phyloP scores from a whole-genome alignment of 768 basidiomycete species.

The Leccinum subtestaceum region DNA sequence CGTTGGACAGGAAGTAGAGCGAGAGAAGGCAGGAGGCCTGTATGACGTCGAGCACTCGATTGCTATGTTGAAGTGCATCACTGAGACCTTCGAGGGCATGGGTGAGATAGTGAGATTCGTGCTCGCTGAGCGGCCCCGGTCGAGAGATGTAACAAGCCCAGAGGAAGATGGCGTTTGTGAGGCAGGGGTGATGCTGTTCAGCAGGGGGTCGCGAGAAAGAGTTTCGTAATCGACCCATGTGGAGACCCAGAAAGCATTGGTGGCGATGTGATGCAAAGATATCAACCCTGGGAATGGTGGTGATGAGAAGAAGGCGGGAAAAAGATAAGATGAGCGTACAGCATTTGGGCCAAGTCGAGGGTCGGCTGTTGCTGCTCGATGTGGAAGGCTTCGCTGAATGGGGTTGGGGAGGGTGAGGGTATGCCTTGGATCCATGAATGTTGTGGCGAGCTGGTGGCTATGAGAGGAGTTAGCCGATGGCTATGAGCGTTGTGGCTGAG shows the following conservation, averaged over 20 bases:
- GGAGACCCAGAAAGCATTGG: constrained; percentile 69
- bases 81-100: constrained; percentile 61
- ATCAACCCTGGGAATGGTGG: constrained; percentile 50
- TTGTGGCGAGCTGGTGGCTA: constrained; percentile 50
- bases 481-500: background rate
- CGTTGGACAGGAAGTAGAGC: constrained; percentile 73
- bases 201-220: constrained; percentile 49
- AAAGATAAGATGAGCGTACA: constrained; percentile 43
- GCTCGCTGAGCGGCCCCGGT: constrained; percentile 63
- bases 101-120: constrained; percentile 70
- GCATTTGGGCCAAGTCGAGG: constrained; percentile 60
- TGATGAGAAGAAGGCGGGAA: constrained; percentile 4
- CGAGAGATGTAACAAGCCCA: constrained; percentile 82
- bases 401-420: constrained; percentile 51
- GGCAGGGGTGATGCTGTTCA: constrained; percentile 70
- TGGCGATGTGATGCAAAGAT: constrained; percentile 74
- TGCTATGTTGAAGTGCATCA: constrained; percentile 56
- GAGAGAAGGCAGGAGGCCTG: constrained; percentile 76
- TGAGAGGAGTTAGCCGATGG: constrained; percentile 8
- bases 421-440: constrained; percentile 49
- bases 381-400: constrained; percentile 50
- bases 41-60: constrained; percentile 65
- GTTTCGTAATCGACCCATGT: constrained; percentile 64
- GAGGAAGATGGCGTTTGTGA: constrained; percentile 79
- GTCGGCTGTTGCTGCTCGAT: constrained; percentile 47